Base-by-base conservation (phyloP, 2,329 filamentous ascomycete species). In the Myriosclerotinia curreyana region DNA sequence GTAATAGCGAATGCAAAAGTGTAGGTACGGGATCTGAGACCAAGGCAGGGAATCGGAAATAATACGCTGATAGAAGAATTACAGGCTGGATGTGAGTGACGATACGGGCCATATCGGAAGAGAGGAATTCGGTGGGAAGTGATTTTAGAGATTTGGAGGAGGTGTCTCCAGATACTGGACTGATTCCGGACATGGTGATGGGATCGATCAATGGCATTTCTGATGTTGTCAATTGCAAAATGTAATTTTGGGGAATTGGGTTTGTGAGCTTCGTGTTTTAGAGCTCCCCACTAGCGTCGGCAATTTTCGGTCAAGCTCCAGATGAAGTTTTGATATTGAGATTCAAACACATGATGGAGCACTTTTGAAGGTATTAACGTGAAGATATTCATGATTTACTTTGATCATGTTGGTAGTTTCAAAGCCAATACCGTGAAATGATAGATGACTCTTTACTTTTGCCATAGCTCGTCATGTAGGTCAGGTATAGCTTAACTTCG, bases 1-100 rank as follows among this genome's bases (percentile, higher is more conserved):
- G 82, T 0, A 87, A 81, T 3, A 94, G 77, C 2, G 86, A 79
- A 38, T 74, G 81, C 17, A 83, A 75, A 46, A 96, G 81, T 8
- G 87, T 83, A 20, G 81, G 76, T 2, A 88, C 82, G 0, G 92
- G 91, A 68, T 93, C 84, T 20, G 81, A 79, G 36, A 96, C 89
- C 34, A 96, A 80, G 22, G 81, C 77, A 44, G 78, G 74, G 76
- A 96, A 94, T 48, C 83, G 83, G 67, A 84, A 73, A 53, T 82
- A 81, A 73, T 89, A 87, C 44, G 89, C 76, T 12, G 81, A 82
- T 38, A 91, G 81, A 38, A 96, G 80, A 14, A 92, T 76, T 34
- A 82, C 76, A 0, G 90, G 88, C 69, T 96, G 90, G 25, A 86
- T 75, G 71, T 91, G 82, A 15, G 87, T 84, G 72, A 89, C 83